Base-by-base conservation (phyloP, 2,329 filamentous ascomycete genomes). In the Exophiala spinifera region DNA sequence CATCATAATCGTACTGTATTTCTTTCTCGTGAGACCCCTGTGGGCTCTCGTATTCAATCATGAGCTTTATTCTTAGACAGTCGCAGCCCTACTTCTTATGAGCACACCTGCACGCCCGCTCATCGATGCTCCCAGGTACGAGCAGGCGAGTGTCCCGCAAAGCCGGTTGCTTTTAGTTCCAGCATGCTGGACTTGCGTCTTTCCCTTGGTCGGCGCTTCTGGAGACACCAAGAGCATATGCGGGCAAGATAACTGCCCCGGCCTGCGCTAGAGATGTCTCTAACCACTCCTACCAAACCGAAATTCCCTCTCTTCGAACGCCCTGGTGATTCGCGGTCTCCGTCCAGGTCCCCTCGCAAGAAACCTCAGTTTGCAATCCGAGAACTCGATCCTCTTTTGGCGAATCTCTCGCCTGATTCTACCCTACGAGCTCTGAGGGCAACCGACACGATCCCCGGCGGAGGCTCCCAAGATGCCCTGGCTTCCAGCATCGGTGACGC, bases 401-500 rank as follows among this genome's bases (percentile, higher is more conserved):
- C 74, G 53, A 77, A 77, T 52, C 70, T 82, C 0, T 81, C 79
- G 11, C 79, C 79, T 6, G 75, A 79, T 55, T 74, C 76, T 15
- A 82, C 79, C 4, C 66, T 82, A 11, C 69, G 74, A 56, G 78
- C 78, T 21, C 75, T 82, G 25, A 70, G 72, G 34, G 69, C 70
- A 1, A 72, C 71, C 23, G 68, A 74, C 43, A 71, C 69, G 0
- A 69, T 76, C 4, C 67, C 69, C 6, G 67, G 65, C n/a, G 68
- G 71, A 43, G 68, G 69, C 58, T 67, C 72, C 11, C 67, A 75
- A 45, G 69, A 72, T 63, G 67, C 72, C 25, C 66, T 78, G 14
- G 65, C 69, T 25, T 70, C 71, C 45, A 81, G 79, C 66, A 81
- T 84, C 60, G 75, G 78, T 2, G 72, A 74, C 54, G 79, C 81